Evolutionary conservation across 2,329 filamentous ascomycete genomes (phyloP).

Genomic region (Zalaria obscura): DNA sequence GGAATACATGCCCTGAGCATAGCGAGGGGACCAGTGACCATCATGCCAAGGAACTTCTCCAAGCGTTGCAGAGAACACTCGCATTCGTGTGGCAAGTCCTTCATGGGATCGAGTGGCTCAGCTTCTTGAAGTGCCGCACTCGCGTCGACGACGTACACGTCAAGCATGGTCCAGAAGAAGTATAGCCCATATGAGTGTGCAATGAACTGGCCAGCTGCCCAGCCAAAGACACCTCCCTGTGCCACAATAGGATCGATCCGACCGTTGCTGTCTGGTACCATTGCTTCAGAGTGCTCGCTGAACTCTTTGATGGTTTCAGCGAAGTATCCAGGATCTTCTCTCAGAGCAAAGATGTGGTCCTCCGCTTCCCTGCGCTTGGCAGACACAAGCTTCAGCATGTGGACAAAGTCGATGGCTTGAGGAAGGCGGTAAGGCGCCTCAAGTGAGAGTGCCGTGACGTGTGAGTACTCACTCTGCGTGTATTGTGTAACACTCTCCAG

Average conservation of each 20-base stretch:
- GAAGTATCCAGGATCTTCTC: slow-evolving; percentile 48
- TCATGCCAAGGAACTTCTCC: too few relatives aligned
- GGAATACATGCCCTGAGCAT: slow-evolving; percentile 13
- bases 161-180: too few relatives aligned
- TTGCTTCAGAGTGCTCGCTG: slow-evolving; percentile 33
- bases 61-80: too few relatives aligned
- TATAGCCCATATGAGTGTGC: too few relatives aligned
- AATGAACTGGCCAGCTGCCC: background rate
- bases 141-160: too few relatives aligned
- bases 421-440: slow-evolving; percentile 42
- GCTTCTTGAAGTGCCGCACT: too few relatives aligned
- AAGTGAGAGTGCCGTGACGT: slow-evolving; percentile 13
- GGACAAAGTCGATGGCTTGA: slow-evolving; percentile 28
- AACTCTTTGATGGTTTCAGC: slow-evolving; percentile 26
- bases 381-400: slow-evolving; percentile 29
- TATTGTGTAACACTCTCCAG: slow-evolving; percentile 4
- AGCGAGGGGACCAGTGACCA: slow-evolving; percentile 7
- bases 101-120: too few relatives aligned
- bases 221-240: slow-evolving; percentile 5
- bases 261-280: slow-evolving; percentile 26
- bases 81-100: too few relatives aligned
- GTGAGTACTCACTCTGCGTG: too few relatives aligned
- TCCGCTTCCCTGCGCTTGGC: slow-evolving; percentile 29
- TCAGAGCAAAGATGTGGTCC: slow-evolving; percentile 41
- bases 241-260: slow-evolving; percentile 12